Base-by-base conservation (phyloP, 305 asterid genomes). In the Fraxinus sp. region DNA sequence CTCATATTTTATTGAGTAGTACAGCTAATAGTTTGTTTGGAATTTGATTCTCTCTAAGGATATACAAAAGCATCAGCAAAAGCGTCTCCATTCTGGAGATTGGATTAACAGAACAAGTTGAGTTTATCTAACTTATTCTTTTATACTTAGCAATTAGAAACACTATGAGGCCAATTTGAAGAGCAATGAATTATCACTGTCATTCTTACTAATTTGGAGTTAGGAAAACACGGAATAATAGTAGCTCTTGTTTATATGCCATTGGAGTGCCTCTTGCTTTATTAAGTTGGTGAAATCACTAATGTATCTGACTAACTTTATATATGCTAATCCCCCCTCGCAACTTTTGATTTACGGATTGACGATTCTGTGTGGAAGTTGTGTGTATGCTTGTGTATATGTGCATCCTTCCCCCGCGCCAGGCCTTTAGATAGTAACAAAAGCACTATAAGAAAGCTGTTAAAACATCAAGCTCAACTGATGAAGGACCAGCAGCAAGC, bases 161-260 rank as follows among this genome's bases (percentile, higher is more conserved):
- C 20, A 4, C 20, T 46, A 46, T 39, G 77, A 70, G 35, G 43
- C 18, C 78, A 24, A 57, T 62, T 20, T 20, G 72, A 22, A 8
- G 32, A 22, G 35, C 16, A 28, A 74, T 24, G 32, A 75, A 66
- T 36, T 49, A 78, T 1, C 64, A 55, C 18, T 26, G 46, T 70
- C 20, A 5, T 59, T 62, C 39, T 64, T 32, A 57, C 62, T 37
- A 16, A 20, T 46, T n/a, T 32, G 80, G 79, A 18, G 57, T 20
- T 20, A 62, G 5, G 36, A 79, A 72, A 24, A 16, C 33, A 36
- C 22, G 16, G 66, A 28, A 68, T 59, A 49, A 36, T 76, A 68
- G 10, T 64, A 75, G 59, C 59, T 7, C 77, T 68, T 76, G 46
- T 28, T 22, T 62, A 28, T 71, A 46, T 80, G 79, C 24, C 77